These are phyloP conservation scores for Tricholoma furcatifolium DNA, from an alignment of 768 basidiomycete species.

Conservation along the genomic window DNA sequence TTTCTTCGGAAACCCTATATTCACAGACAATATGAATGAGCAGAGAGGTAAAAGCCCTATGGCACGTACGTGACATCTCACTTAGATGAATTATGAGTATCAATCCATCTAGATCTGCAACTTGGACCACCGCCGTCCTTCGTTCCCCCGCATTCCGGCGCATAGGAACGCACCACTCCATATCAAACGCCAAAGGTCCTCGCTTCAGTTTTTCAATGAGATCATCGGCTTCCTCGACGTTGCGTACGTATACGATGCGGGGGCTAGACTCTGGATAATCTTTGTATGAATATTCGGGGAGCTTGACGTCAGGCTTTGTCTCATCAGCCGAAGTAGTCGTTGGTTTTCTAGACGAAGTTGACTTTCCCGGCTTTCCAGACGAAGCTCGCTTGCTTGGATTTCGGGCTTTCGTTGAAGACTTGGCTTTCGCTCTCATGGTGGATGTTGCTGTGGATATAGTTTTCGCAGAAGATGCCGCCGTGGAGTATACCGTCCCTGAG, in stretches of 20 bases:
- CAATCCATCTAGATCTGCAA: conserved; percentile 28
- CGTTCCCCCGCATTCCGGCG: conserved; percentile 14
- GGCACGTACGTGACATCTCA: conserved; percentile 27
- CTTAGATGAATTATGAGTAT: conserved; percentile 32
- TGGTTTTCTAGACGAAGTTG: too few relatives aligned
- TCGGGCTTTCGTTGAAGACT: neutral
- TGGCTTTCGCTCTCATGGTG: neutral
- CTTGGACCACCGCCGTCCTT: conserved; percentile 29
- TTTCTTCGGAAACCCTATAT: conserved; percentile 29
- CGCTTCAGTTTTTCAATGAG: conserved; percentile 22
- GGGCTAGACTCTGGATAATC: conserved; percentile 24
- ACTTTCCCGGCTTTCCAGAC: too few relatives aligned
- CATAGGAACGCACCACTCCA: conserved; percentile 31
- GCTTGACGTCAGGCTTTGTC: conserved; percentile 1
- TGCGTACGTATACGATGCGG: conserved; percentile 24
- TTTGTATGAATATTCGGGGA: conserved; percentile 29
- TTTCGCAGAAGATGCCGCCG: neutral
- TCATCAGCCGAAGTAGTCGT: neutral
- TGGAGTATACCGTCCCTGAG: neutral
- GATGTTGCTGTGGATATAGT: neutral
- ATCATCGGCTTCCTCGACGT: conserved; percentile 31
- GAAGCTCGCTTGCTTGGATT: neutral
- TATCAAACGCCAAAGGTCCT: conserved; percentile 33
- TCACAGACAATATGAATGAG: neutral
- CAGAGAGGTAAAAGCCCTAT: neutral